phyloP scores from a whole-genome alignment of 805 yeast species.

The Kazachstania kunashirensis region DNA sequence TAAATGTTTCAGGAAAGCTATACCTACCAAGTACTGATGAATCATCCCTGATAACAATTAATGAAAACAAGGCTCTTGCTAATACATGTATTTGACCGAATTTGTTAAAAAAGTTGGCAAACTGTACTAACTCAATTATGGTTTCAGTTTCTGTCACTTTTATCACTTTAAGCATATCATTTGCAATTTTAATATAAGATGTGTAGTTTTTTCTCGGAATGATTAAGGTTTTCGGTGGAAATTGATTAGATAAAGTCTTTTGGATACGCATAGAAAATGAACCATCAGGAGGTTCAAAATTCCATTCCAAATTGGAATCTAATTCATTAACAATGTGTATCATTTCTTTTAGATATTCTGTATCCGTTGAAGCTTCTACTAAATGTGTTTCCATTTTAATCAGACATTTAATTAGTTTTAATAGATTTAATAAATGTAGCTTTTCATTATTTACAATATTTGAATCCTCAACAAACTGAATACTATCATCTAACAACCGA shows the following conservation, averaged over 20 bases:
- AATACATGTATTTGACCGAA: constrained; percentile 32
- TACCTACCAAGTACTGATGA: constrained; percentile 46
- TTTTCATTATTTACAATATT: constrained; percentile 1
- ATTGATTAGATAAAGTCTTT: constrained; percentile 37
- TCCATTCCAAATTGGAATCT: not conserved
- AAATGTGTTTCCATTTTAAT: constrained; percentile 21
- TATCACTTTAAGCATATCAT: constrained; percentile 33
- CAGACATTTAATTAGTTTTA: constrained; percentile 26
- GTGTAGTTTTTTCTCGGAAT: constrained; percentile 27
- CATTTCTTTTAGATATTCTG: constrained; percentile 10
- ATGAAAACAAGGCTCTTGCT: constrained; percentile 55
- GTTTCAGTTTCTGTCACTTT: constrained; percentile 25
- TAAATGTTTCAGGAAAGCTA: constrained; percentile 30
- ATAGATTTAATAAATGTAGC: constrained; percentile 7
- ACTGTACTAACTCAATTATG: constrained; percentile 26
- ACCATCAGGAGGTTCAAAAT: constrained; percentile 18
- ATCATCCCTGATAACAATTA: constrained; percentile 55
- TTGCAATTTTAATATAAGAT: constrained; percentile 25
- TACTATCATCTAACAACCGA: constrained; percentile 27
- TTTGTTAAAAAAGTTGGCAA: constrained; percentile 29
- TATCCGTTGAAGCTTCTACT: constrained; percentile 9
- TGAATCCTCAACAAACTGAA: constrained; percentile 14
- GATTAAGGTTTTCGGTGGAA: constrained; percentile 34
- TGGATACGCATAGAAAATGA: constrained; percentile 42
- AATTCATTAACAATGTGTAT: constrained; percentile 7